Evolutionary conservation across 2,329 filamentous ascomycete genomes (phyloP).

Genomic region (Botrytis deweyae): DNA sequence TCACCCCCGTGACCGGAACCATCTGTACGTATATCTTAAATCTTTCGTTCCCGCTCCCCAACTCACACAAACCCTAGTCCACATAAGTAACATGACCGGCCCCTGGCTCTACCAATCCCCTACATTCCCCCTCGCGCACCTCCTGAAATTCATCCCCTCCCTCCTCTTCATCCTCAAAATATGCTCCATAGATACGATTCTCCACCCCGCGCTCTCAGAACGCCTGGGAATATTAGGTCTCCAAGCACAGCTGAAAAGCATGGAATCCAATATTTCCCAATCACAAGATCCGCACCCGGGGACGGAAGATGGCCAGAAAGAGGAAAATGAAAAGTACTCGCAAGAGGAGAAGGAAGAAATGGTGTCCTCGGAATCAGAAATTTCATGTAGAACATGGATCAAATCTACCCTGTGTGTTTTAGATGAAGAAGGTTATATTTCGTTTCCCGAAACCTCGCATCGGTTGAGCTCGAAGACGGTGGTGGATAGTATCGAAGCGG

Average conservation of each 20-base stretch:
- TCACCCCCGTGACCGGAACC: constrained; percentile 1
- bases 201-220: background rate
- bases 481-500: background rate
- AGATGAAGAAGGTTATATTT: constrained; percentile 1
- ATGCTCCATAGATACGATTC: background rate
- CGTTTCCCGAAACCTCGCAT: background rate
- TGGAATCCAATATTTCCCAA: background rate
- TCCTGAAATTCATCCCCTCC: constrained; percentile 1
- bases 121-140: background rate
- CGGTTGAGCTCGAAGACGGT: constrained; percentile 18
- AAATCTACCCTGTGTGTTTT: background rate
- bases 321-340: background rate
- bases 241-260: background rate
- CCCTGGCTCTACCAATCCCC: constrained; percentile 10
- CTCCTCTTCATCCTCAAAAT: constrained; percentile 15
- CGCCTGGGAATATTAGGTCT: background rate
- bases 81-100: background rate
- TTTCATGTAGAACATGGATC: background rate
- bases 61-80: background rate
- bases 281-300: background rate
- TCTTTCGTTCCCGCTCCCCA: background rate
- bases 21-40: background rate
- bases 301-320: background rate
- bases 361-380: background rate
- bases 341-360: too few relatives aligned